Evolutionary conservation across 1,139 yeast species (phyloP), one percentile per base, ranked within the genome.

Genomic region (Magnusiomyces clavatus): DNA sequence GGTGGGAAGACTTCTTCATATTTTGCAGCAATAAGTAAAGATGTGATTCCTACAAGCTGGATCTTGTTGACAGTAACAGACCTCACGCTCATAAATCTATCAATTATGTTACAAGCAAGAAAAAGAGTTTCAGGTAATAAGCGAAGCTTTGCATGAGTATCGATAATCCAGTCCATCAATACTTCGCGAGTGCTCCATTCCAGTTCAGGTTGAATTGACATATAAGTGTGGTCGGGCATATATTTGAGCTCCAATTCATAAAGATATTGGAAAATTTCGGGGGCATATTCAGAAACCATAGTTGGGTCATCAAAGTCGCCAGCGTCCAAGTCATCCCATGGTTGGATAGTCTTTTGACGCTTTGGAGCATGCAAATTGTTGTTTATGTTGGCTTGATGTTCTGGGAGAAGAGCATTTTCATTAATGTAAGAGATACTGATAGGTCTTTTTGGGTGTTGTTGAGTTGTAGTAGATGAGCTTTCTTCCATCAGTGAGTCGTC

Each of bases 1-100:
- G 97, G 97, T 10, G 92, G 81, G 65, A 86, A 86, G 47, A 90
- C 96, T 70, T 90, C 97, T 71, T 90, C 97, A 66, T 87, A 89
- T 70, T 92, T 92, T 24, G 97, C 92, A 38, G 97, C 96, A 59
- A 90, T 86, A 69, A 90, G 88, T 58, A 92, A 69, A 20, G 95
- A 82, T 1, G 96, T 89, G 1, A 96, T 86, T 12, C 97, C 97
- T 47, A 90, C 80, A 54, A 90, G 75, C 72, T 92, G 98, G 54
- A 92, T 73, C 69, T 87, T 82, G 64, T 86, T 90, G 56, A 89
- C 80, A 61, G 86, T 88, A 42, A 89, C 95, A 48, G 80, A 76
- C 62, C 86, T 94, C 56, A 78, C 74, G 17, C 92, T 82, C 77
- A 92, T 79, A 69, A 88, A 90, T 58, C 97, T 74, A 70, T 92